Base-by-base conservation (phyloP, 805 yeast genomes). In the Candida pseudoglaebosa region DNA sequence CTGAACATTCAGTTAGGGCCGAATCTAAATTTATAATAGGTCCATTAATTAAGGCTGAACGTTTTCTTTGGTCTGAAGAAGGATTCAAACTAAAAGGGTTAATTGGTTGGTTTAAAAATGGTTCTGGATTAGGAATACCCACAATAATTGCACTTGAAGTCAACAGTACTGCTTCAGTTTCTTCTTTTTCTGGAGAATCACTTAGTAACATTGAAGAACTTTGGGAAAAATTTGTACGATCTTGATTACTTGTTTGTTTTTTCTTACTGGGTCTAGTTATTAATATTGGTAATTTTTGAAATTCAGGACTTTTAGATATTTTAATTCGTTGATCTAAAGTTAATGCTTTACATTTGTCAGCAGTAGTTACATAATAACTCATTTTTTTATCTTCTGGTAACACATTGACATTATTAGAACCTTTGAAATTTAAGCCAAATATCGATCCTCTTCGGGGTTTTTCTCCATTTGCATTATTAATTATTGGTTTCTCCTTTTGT, bases 11-110 rank as follows among this genome's bases (percentile, higher is more conserved):
- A 10, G 50, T 44, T 36, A 80, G 60, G 0, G 85, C 70, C 43
- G 79, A 79, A 54, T 91, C 97, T 32, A 90, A 57, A 55, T 90
- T 89, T 36, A 90, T 54, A 4, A 93, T 78, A 0, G 97, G 97
- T 0, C 96, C 96, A 34, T 73, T 75, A 13, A 80, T 62, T 24
- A 89, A 61, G 0, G 97, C 95, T 9, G 81, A 77, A 37, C 87
- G 71, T 53, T 89, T 90, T 20, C 95, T 67, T 42, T 75, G 80
- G 53, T 90, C 97, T 3, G 80, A 71, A 1, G 80, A 49, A 1
- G 73, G 72, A 40, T 62, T 59, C 4, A 64, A 54, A 40, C 55
- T 62, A 50, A 65, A 66, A 3, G 70, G 70, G 36, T 62, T 66
- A 31, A 65, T 61, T 3, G 71, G 70, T 14, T 42, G 49, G 8